Evolutionary conservation across 2,329 filamentous ascomycete species (phyloP).

Genomic region (Penicillium capsulatum): DNA sequence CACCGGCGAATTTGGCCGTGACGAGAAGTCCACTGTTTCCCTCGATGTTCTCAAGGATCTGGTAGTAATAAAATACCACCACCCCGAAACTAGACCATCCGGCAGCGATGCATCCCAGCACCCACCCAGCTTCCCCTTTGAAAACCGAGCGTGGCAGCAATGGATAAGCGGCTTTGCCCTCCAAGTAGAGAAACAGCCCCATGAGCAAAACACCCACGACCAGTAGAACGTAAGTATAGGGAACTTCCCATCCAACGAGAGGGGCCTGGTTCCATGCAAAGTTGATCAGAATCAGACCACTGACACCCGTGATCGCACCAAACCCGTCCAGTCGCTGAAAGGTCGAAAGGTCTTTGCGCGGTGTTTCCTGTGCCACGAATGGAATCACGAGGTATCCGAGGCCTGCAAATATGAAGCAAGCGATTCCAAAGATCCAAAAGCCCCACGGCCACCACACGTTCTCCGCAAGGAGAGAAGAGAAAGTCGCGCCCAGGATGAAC

Average conservation of each 20-base stretch:
- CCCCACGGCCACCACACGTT: slow-evolving; percentile 51
- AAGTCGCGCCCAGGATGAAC: slow-evolving; percentile 39
- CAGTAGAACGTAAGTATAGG: slow-evolving; percentile 54
- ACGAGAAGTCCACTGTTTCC: slow-evolving; percentile 27
- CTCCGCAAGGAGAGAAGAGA: slow-evolving; percentile 38
- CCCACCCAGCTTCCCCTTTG: slow-evolving; percentile 51
- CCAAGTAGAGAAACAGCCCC: slow-evolving; percentile 51
- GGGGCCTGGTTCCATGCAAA: slow-evolving; percentile 64
- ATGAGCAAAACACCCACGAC: slow-evolving; percentile 55
- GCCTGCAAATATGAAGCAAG: slow-evolving; percentile 36
- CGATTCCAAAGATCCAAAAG: slow-evolving; percentile 46
- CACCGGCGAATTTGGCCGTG: slow-evolving; percentile 27
- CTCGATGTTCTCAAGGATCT: slow-evolving; percentile 47
- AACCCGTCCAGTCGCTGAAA: slow-evolving; percentile 32
- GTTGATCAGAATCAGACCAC: slow-evolving; percentile 58
- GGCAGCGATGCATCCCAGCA: slow-evolving; percentile 52
- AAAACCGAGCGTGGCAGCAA: slow-evolving; percentile 54
- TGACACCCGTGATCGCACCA: slow-evolving; percentile 47
- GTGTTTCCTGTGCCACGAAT: slow-evolving; percentile 2
- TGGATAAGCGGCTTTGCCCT: slow-evolving; percentile 47
- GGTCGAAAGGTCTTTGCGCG: slow-evolving; percentile 7
- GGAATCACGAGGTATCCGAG: slow-evolving; percentile 28
- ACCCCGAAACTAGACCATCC: slow-evolving; percentile 56
- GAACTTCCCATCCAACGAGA: slow-evolving; percentile 53
- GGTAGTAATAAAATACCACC: slow-evolving; percentile 51